Base-by-base conservation (phyloP, 2,329 filamentous ascomycete species). In the Xylaria arbuscula region DNA sequence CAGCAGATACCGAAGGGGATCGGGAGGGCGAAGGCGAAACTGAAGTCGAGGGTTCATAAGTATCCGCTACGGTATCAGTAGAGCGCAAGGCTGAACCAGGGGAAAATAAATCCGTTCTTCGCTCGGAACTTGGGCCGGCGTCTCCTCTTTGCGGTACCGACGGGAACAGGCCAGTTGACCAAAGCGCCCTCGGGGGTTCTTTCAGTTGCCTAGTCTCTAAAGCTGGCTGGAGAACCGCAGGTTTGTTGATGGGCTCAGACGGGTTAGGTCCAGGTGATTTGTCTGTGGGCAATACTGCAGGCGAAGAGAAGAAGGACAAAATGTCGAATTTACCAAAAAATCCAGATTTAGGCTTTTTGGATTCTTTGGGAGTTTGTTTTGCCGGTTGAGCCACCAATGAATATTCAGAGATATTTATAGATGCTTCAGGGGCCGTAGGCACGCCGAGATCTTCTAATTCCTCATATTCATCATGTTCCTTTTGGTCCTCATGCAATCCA, bases 231-330 rank as follows among this genome's bases (percentile, higher is more conserved):
- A 63, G 22, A 34, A 62, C 66, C 45, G 63, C 68, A 34, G 66
- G 57, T 15, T 69, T 67, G 36, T 62, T 62, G n/a, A 15, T 55
- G 64, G 62, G 40, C 50, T 67, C 66, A 38, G 66, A 64, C 57
- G 64, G 56, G 7, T 68, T 67, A 19, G 68, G 9, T 55, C 68
- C 70, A 8, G 70, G 28, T 3, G 58, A 56, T 38, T 75, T 74
- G 22, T 70, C 75, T 1, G 80, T 81, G 1, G 82, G 82, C 32
- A 83, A 71, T 8, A 76, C 72, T 0, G 83, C 82, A 0, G 87
- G 87, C 2, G 87, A 89, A 0, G 87, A 89, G 74, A 89, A 89
- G 75, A 89, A 89, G 8, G 82, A 80, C 6, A 85, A 82, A 1
- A 89, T 78, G 61, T 88, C 83, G 61, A 85, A 83, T 24, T 78